Evolutionary conservation across 163 green algal species (phyloP).

Genomic region (Prototheca cutis): DNA sequence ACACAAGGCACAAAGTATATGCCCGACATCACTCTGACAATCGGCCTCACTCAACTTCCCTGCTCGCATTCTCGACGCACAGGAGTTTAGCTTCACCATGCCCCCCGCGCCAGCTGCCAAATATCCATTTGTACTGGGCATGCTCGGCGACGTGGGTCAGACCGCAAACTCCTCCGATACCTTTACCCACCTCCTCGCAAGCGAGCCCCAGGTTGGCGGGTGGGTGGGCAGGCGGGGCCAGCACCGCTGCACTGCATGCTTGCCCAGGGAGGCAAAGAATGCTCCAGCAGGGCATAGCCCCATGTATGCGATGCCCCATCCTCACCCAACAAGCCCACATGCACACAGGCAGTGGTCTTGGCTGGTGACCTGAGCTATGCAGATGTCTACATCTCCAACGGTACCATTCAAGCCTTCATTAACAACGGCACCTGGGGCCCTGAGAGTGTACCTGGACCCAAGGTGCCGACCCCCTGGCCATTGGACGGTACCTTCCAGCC

Average conservation of each 20-base stretch:
- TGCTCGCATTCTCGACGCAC: neutral
- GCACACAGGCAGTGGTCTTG: neutral
- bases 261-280: too few relatives aligned
- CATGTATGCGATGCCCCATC: too few relatives aligned
- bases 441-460: too few relatives aligned
- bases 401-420: neutral
- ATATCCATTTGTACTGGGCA: neutral
- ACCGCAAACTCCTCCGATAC: slow-evolving; percentile 6
- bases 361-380: slow-evolving; percentile 5
- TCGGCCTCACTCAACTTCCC: too few relatives aligned
- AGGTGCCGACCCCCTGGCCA: too few relatives aligned
- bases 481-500: slow-evolving; percentile 1
- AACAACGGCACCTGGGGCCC: too few relatives aligned
- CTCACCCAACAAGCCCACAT: neutral
- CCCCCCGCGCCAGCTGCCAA: neutral
- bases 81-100: neutral
- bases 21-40: too few relatives aligned
- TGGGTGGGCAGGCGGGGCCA: too few relatives aligned
- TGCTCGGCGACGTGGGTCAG: slow-evolving; percentile 8
- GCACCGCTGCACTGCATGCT: too few relatives aligned
- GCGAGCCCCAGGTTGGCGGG: slow-evolving; percentile 6
- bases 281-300: too few relatives aligned
- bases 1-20: too few relatives aligned
- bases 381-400: neutral
- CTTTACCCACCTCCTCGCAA: neutral